Base-by-base conservation (phyloP, 2,329 filamentous ascomycete species). In the Xylariales sp. region DNA sequence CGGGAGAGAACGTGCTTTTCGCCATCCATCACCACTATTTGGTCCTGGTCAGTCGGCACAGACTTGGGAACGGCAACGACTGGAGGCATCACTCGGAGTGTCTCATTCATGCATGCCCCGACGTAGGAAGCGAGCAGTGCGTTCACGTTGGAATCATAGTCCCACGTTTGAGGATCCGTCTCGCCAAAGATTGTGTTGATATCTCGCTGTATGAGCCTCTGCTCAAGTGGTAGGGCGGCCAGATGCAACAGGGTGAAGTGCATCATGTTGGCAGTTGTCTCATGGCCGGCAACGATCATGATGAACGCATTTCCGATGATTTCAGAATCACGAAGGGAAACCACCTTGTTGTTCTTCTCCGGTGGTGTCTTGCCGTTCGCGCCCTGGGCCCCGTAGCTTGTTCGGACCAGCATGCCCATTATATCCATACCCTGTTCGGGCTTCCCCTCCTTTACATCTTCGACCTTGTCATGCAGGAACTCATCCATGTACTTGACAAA, bases 21-120 rank as follows among this genome's bases (percentile, higher is more conserved):
- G n/a, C 82, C 84, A 37, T 77, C 67, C 29, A 86, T 56, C 3
- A 59, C 69, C 29, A 91, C 55, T 15, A 66, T 55, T 60, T 89
- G 81, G 36, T 73, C 70, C 16, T 65, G 54, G 3, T 55, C 52
- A 3, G 62, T 56, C 4, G 61, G 53, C 5, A 77, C 73, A 37
- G 68, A 73, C 62, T 93, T 93, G 19, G 86, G 86, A 18, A 93
- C 82, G 37, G 74, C 76, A 29, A 80, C 66, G 14, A 88, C 82
- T 0, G 87, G 79, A 2, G 86, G 85, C 42, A 88, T 70, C 29
- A 89, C 52, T 10, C 88, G 79, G 37, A 93, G 69, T 25, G 83
- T 81, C 65, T 93, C 87, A 53, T 88, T 86, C 71, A 91, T 75
- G 49, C 83, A 76, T 4, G 87, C 86, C 14, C 83, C 87, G 8